These are phyloP conservation scores for Pleurostoma richardsiae DNA, from an alignment of 2,329 filamentous ascomycete species.

Conservation along the genomic window DNA sequence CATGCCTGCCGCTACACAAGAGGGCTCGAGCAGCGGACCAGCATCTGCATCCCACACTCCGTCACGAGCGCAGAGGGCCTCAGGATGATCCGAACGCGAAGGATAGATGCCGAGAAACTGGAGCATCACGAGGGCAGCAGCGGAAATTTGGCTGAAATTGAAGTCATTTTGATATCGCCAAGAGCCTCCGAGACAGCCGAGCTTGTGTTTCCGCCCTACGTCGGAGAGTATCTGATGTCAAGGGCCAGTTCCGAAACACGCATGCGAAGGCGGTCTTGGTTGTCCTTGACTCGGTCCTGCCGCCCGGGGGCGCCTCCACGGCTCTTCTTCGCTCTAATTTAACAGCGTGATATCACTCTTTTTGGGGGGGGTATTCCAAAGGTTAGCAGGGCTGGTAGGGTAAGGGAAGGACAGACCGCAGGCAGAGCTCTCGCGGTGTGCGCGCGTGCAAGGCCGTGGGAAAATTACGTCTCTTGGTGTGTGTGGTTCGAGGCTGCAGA, in stretches of 20 bases:
- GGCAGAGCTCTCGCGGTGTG: no score
- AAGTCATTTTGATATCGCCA: not conserved
- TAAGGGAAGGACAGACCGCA: no score
- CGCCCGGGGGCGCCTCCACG: slow-evolving; percentile 13
- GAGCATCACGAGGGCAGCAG: not conserved
- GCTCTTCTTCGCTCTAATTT: slow-evolving; percentile 26
- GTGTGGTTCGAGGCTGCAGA: not conserved
- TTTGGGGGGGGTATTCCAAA: not conserved
- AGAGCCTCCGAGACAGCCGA: not conserved
- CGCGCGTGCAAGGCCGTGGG: no score
- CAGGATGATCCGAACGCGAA: no score
- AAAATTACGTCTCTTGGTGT: no score
- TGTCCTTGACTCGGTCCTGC: not conserved
- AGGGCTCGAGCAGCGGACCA: not conserved
- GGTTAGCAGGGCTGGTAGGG: no score
- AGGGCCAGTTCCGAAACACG: not conserved
- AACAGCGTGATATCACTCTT: slow-evolving; percentile 7
- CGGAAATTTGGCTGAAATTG: not conserved
- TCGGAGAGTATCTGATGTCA: no score
- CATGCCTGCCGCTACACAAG: not conserved
- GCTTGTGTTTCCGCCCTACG: not conserved
- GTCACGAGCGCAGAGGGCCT: no score
- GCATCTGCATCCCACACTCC: no score
- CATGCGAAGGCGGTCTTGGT: not conserved
- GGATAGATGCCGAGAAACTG: not conserved